A percentile compares a stretch with the other conserved stretches of the same genome.
Evolutionary conservation across 2,329 filamentous ascomycete genomes (phyloP).

Genomic region (Fusarium verticillioides): DNA sequence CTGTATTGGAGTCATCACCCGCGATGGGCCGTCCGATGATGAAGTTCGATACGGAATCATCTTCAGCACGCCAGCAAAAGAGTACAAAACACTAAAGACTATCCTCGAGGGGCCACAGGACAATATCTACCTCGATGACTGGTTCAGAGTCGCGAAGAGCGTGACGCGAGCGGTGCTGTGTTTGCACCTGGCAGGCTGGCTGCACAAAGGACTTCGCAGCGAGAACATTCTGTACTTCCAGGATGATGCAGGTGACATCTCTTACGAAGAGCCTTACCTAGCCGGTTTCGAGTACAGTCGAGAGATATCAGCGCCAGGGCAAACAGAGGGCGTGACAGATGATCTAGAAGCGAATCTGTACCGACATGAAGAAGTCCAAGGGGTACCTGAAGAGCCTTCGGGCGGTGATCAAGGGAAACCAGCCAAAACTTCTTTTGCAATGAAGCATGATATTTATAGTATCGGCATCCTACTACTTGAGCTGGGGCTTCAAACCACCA

Average conservation of each 20-base stretch:
- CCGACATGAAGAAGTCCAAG: not conserved
- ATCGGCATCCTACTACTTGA: fast-evolving
- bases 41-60: not conserved
- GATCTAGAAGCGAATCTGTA: not conserved
- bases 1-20: not conserved
- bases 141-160: not conserved
- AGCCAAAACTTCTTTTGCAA: fast-evolving
- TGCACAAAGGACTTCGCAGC: not conserved
- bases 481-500: fast-evolving
- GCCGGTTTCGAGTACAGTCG: not conserved
- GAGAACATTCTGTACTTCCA: not conserved
- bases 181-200: not conserved
- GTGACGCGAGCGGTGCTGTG: not conserved
- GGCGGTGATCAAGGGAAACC: fast-evolving
- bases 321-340: not conserved
- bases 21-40: not conserved
- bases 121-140: not conserved
- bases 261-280: not conserved
- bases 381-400: not conserved
- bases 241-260: fast-evolving
- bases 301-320: not conserved
- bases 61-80: not conserved
- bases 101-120: not conserved
- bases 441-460: not conserved
- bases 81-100: not conserved